phyloP scores from a whole-genome alignment of 768 basidiomycete genomes.

The Boletus tylopilopsis region DNA sequence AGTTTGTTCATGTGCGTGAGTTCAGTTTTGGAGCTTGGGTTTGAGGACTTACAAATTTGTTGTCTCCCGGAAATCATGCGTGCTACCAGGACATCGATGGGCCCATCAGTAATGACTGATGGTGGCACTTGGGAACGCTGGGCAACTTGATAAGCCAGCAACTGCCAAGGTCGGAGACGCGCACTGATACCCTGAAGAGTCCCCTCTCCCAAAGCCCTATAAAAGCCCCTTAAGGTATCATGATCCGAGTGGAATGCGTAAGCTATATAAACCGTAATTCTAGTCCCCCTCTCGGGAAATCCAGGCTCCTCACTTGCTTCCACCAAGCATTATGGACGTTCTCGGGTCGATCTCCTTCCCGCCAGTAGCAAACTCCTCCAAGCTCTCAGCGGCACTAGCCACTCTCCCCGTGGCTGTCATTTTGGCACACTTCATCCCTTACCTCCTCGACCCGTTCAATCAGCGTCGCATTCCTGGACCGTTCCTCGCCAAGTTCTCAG shows the following conservation, averaged over 20 bases:
- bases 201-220: too few relatives aligned
- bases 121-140: too few relatives aligned
- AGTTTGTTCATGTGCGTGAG: too few relatives aligned
- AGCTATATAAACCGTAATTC: not conserved
- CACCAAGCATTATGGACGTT: conserved; percentile 17
- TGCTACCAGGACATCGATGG: too few relatives aligned
- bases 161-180: too few relatives aligned
- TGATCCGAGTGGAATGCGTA: not conserved
- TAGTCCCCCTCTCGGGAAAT: not conserved
- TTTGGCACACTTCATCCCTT: conserved; percentile 40
- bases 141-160: too few relatives aligned
- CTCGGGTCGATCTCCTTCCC: conserved; percentile 11
- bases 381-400: conserved; percentile 4
- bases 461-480: conserved; percentile 68
- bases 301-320: conserved; percentile 3
- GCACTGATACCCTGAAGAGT: too few relatives aligned
- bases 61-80: too few relatives aligned
- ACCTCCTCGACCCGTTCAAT: conserved; percentile 54
- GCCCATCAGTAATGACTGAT: too few relatives aligned
- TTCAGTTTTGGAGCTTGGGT: too few relatives aligned
- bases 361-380: not conserved
- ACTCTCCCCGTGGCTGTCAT: conserved; percentile 17
- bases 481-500: conserved; percentile 64
- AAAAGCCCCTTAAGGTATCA: not conserved
- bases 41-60: too few relatives aligned